These are phyloP conservation scores for Myxozyma kluyveri DNA, from an alignment of 805 yeast species.

Conservation along the genomic window DNA sequence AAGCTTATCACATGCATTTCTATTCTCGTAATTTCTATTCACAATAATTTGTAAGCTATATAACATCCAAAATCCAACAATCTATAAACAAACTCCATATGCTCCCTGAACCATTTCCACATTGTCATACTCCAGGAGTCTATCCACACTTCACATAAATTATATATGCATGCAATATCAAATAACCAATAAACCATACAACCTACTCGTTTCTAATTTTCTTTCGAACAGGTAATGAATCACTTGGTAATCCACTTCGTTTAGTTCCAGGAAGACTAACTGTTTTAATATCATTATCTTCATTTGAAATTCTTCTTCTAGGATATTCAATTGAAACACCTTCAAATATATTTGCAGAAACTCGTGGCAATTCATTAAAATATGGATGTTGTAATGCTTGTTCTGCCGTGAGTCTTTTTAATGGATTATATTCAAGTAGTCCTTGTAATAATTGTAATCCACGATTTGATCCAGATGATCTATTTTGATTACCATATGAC, in stretches of 20 bases:
- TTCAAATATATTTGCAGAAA: constrained; percentile 74
- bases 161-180: no score
- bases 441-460: constrained; percentile 65
- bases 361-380: constrained; percentile 66
- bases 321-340: constrained; percentile 76
- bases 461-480: constrained; percentile 31
- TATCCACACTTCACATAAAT: no score
- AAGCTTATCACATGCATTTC: no score
- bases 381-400: constrained; percentile 74
- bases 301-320: constrained; percentile 77
- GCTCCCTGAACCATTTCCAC: no score
- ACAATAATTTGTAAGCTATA: no score
- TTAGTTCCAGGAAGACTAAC: constrained; percentile 38
- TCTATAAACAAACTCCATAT: no score
- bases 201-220: constrained; percentile 15
- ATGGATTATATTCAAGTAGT: constrained; percentile 80
- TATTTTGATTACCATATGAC: background rate
- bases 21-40: no score
- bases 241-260: constrained; percentile 34
- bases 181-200: no score
- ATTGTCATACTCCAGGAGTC: no score
- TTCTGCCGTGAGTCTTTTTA: constrained; percentile 70
- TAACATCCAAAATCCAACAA: no score
- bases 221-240: constrained; percentile 22
- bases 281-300: constrained; percentile 71